These are phyloP conservation scores for Ceratobasidium theobromae DNA, from an alignment of 1,284 basidiomycete genomes.

Conservation along the genomic window DNA sequence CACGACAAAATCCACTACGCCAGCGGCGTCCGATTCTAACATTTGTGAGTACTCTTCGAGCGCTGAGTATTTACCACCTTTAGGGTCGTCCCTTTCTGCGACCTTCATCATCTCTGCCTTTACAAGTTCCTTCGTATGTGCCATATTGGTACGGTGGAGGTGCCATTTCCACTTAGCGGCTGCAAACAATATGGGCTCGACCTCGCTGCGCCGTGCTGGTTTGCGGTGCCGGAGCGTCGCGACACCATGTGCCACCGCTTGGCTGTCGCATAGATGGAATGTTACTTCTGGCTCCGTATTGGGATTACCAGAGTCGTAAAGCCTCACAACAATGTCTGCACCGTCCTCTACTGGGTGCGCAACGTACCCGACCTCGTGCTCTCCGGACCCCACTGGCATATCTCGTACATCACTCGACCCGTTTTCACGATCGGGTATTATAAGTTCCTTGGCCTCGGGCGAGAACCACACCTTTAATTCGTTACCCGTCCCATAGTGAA, in stretches of 20 bases:
- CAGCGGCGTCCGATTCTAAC: slow-evolving; percentile 42
- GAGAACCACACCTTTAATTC: slow-evolving; percentile 10
- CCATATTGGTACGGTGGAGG: slow-evolving; percentile 48
- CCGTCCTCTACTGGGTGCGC: background rate
- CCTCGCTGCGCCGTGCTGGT: background rate
- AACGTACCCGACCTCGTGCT: background rate
- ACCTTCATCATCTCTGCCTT: slow-evolving; percentile 17
- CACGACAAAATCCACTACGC: slow-evolving; percentile 46
- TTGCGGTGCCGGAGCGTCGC: background rate
- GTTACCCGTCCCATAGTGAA: slow-evolving; percentile 10
- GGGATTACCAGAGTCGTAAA: background rate
- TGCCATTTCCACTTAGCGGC: slow-evolving; percentile 38
- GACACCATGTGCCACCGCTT: background rate
- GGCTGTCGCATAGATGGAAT: background rate
- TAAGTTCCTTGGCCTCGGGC: too few relatives aligned
- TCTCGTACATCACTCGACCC: too few relatives aligned
- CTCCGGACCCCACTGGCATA: too few relatives aligned
- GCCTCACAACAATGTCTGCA: background rate
- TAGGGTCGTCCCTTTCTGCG: background rate
- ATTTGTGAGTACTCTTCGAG: slow-evolving; percentile 41
- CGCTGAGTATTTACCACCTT: slow-evolving; percentile 31
- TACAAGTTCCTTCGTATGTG: too few relatives aligned
- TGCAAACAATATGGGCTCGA: slow-evolving; percentile 10
- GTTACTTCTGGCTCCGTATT: background rate
- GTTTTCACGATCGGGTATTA: too few relatives aligned